These are phyloP conservation scores for Tetrahymena borealis DNA, from an alignment of 73 alveolate genomes.

Conservation along the genomic window DNA sequence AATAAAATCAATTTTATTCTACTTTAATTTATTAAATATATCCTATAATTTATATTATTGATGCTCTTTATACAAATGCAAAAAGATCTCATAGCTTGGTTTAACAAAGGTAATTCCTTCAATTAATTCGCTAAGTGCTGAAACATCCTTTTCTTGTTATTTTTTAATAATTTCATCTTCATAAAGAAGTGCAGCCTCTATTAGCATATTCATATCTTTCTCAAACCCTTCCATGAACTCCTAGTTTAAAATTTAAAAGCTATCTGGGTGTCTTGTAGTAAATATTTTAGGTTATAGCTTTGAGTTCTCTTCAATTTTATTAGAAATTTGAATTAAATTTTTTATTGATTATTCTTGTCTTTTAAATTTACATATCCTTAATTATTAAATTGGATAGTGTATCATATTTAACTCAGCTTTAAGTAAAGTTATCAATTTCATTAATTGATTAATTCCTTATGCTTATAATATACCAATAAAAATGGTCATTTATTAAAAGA, in stretches of 20 bases:
- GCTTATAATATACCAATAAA: background rate
- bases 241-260: background rate
- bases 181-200: background rate
- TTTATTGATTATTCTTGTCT: background rate
- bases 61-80: background rate
- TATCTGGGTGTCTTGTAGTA: background rate
- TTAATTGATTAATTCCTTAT: background rate
- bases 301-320: background rate
- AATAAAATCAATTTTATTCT: background rate
- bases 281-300: background rate
- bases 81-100: background rate
- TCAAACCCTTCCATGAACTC: background rate
- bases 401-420: background rate
- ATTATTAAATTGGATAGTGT: background rate
- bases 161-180: background rate
- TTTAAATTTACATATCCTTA: background rate
- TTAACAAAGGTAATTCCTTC: background rate
- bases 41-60: background rate
- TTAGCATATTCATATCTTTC: background rate
- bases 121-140: background rate
- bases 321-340: background rate
- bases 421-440: background rate
- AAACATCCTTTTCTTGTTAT: background rate
- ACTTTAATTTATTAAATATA: background rate
- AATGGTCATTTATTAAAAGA: background rate